Evolutionary conservation across 352 stramenopile genomes (phyloP).

Genomic region (Phytophthora constricta): DNA sequence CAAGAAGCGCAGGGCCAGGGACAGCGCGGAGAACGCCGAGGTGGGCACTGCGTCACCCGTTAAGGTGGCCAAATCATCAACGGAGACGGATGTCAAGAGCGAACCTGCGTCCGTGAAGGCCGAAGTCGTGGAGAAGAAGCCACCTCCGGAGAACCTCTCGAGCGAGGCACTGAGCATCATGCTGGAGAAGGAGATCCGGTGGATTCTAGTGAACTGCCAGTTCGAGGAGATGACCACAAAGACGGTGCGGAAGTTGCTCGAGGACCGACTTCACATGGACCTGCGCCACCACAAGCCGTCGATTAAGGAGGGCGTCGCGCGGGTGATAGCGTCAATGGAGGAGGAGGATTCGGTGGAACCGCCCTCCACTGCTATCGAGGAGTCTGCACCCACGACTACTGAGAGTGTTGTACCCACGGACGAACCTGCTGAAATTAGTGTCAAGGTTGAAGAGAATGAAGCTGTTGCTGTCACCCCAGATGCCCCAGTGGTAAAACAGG

Average conservation of each 20-base stretch:
- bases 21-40: slow-evolving; percentile 31
- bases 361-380: slow-evolving; percentile 21
- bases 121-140: slow-evolving; percentile 28
- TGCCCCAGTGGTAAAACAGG: slow-evolving; percentile 18
- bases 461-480: slow-evolving; percentile 12
- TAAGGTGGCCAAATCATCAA: slow-evolving; percentile 58
- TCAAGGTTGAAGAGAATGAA: slow-evolving; percentile 27
- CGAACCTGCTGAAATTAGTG: slow-evolving; percentile 3
- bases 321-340: slow-evolving; percentile 82
- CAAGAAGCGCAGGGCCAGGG: slow-evolving; percentile 49
- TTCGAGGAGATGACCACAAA: slow-evolving; percentile 89
- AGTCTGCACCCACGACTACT: slow-evolving; percentile 4
- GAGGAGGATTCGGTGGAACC: slow-evolving; percentile 43
- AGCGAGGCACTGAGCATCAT: slow-evolving; percentile 56
- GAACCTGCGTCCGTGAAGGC: slow-evolving; percentile 9
- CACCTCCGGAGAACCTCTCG: slow-evolving; percentile 33
- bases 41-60: slow-evolving; percentile 21
- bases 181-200: slow-evolving; percentile 82
- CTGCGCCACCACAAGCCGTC: slow-evolving; percentile 75
- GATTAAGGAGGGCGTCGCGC: slow-evolving; percentile 79
- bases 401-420: slow-evolving; percentile 24
- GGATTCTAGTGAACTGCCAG: slow-evolving; percentile 77
- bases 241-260: slow-evolving; percentile 76
- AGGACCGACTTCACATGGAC: slow-evolving; percentile 74
- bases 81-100: slow-evolving; percentile 46